Conservation (phyloP, 768 basidiomycete species). For the Agaricus subrufescens region DNA sequence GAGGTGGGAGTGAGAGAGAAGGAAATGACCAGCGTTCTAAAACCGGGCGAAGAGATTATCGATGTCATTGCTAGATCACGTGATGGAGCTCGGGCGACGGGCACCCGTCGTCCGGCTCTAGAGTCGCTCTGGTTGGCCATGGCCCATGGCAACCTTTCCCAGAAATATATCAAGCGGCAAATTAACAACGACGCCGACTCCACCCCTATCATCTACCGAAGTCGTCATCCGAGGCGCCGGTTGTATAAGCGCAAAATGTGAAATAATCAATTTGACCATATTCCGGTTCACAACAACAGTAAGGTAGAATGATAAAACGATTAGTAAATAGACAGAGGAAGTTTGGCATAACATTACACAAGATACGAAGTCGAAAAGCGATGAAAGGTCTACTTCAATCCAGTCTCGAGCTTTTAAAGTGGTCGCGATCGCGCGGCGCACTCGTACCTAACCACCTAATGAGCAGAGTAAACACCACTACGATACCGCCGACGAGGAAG, state of each 20-base stretch:
- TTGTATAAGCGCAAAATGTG: background rate
- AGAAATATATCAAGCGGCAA: background rate
- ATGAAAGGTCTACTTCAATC: background rate
- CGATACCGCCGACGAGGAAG: slow-evolving; percentile 23
- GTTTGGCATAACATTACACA: background rate
- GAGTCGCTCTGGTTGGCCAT: no score
- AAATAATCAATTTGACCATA: no score
- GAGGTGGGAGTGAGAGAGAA: background rate
- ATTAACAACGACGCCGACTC: background rate
- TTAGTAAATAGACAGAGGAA: background rate
- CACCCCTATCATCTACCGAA: no score
- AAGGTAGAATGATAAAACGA: background rate
- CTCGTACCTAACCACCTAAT: slow-evolving; percentile 21
- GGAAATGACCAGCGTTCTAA: slow-evolving; percentile 4
- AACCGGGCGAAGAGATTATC: slow-evolving; percentile 12
- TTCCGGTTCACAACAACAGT: background rate
- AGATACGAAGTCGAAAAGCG: background rate
- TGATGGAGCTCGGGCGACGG: background rate
- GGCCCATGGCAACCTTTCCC: background rate
- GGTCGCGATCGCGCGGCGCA: slow-evolving; percentile 5
- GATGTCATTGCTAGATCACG: slow-evolving; percentile 13
- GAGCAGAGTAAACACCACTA: slow-evolving; percentile 23
- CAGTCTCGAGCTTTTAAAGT: slow-evolving; percentile 3
- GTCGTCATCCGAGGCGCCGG: no score
- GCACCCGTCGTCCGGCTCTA: no score